Percentiles rank a stretch among this genome's conserved stretches.
Evolutionary conservation across 139 green algal species (phyloP).

Genomic region (Micromonas commoda): DNA sequence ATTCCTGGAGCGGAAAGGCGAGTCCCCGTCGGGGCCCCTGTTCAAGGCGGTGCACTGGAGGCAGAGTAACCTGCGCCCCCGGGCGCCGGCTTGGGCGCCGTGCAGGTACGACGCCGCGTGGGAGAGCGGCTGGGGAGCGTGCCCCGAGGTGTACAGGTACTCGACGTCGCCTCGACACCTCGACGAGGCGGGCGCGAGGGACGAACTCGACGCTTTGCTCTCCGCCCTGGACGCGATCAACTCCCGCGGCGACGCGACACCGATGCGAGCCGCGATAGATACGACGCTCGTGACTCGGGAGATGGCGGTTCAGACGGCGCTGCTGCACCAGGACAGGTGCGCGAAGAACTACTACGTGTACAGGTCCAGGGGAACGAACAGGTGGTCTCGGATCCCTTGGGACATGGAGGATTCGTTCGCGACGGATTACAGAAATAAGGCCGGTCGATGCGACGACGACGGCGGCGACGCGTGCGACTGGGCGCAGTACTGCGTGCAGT

Average conservation of each 20-base stretch:
- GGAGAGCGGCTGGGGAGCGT: background rate
- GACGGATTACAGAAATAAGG: background rate
- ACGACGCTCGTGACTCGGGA: constrained; percentile 67
- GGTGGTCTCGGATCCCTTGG: constrained; percentile 71
- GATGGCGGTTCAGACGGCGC: constrained; percentile 63
- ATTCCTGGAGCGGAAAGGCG: constrained; percentile 45
- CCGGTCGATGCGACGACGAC: background rate
- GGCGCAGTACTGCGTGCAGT: constrained; percentile 23
- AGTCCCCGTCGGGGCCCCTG: constrained; percentile 40
- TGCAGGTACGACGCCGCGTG: constrained; percentile 19
- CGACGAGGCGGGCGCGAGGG: background rate
- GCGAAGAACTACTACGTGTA: constrained; percentile 89
- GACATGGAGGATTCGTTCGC: constrained; percentile 62
- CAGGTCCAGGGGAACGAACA: constrained; percentile 41
- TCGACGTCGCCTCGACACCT: background rate
- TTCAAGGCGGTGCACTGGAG: constrained; percentile 52
- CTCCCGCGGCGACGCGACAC: constrained; percentile 19
- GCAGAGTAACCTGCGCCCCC: constrained; percentile 22
- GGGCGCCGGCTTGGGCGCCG: background rate
- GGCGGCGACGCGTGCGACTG: background rate
- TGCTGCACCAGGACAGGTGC: constrained; percentile 82
- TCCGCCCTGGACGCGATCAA: background rate
- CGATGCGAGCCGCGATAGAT: constrained; percentile 64
- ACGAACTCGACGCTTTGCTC: background rate
- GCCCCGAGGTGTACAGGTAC: constrained; percentile 20